Base-by-base conservation (phyloP, 345 rosid genomes). In the Hibiscus trionum region DNA sequence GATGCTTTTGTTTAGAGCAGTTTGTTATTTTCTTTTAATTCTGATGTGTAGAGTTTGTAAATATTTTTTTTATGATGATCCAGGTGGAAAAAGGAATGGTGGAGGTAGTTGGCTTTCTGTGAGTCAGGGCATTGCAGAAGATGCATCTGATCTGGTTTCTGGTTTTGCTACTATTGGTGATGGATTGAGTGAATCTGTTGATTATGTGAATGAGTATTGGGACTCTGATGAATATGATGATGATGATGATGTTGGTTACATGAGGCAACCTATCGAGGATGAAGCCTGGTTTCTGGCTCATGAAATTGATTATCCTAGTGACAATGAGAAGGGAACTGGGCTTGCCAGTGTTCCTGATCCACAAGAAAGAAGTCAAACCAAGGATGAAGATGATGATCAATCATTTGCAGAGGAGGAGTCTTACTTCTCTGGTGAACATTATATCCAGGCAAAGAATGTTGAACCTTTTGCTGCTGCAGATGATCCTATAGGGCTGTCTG, bases 141-240 rank as follows among this genome's bases (percentile, higher is more conserved):
- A 96, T 82, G 79, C 97, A 73, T 93, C 96, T 77, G 99, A 96
- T 87, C 82, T 96, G 74, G 93, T 96, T 79, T 96, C 99, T 67
- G 98, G 99, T 70, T 93, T 96, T 86, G 99, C 98, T 70, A 93
- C 99, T 42, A 82, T 91, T 35, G 99, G 98, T 71, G 98, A 93
- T 83, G 98, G 97, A 78, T 80, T 89, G 69, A 91, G 95, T 85
- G 98, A 91, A 86, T 87, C 97, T 42, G 79, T 93, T 72, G 98
- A 96, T 79, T 93, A 89, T 71, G 90, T 88, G 33, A 89, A 96
- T 67, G 97, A 96, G 39, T 93, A 90, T 81, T 96, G 99, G 99
- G 99, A 96, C 75, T 96, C 99, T 49, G 99, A 96, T 62, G 97
- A 96, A 77, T 96, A 96, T 76, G 99, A 96, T 4, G 97, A 96